phyloP scores from a whole-genome alignment of 169 alveolate species.

The Babesia gibsoni region DNA sequence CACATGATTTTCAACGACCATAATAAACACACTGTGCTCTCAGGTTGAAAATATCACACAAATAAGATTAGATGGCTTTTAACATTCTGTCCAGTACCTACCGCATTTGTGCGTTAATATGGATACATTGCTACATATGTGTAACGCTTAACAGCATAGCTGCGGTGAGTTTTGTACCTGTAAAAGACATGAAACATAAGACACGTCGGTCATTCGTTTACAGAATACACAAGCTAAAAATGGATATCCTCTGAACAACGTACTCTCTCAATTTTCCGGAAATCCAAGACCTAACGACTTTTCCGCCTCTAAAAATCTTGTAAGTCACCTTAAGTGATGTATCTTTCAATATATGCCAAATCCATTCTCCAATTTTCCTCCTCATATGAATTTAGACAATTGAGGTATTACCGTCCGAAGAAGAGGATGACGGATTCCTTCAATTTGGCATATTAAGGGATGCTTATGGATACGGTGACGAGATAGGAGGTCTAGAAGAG shows the following conservation, averaged over 20 bases:
- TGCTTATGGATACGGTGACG: constrained; percentile 51
- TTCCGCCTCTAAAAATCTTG: constrained; percentile 7
- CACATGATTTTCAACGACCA: no score
- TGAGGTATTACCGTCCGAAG: constrained; percentile 55
- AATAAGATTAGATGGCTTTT: background rate
- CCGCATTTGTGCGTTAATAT: background rate
- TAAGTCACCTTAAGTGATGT: no score
- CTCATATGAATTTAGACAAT: constrained; percentile 22
- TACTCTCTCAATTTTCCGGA: background rate
- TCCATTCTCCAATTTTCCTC: background rate
- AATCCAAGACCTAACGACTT: background rate
- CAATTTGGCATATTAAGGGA: constrained; percentile 37
- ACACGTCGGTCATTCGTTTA: background rate
- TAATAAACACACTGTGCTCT: no score
- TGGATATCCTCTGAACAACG: background rate
- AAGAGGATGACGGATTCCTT: constrained; percentile 39
- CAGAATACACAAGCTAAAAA: background rate
- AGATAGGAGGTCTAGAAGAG: background rate
- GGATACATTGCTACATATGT: background rate
- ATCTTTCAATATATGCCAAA: no score
- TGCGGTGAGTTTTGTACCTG: background rate
- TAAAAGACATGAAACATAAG: background rate
- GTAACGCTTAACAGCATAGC: background rate
- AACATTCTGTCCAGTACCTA: constrained; percentile 1
- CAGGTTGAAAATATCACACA: no score